Evolutionary conservation across 495 filamentous ascomycete genomes (phyloP), one percentile per base, ranked within the genome.

Genomic region (Cairneyella variabilis): DNA sequence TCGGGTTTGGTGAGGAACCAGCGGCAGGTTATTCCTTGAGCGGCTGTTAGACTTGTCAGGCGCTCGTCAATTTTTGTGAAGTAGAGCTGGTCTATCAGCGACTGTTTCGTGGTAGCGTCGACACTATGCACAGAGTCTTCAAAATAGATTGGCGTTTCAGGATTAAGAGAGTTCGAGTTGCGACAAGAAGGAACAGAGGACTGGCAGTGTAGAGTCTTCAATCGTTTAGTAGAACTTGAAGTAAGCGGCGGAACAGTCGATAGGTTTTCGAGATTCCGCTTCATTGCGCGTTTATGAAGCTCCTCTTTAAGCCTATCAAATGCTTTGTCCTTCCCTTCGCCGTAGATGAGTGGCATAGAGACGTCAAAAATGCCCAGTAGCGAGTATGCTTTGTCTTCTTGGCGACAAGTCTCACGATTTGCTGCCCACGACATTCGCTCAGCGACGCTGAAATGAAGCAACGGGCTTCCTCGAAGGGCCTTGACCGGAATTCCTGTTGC

Each of bases 61-160:
- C 64, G 64, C 53, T 64, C 60, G 39, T 69, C 66, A 22, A 69
- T 69, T 39, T 65, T 56, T 30, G 51, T 53, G 27, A 69, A 69
- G 56, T 65, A 64, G 39, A 63, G 59, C 14, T 51, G 44, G 12
- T 58, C 48, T 46, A 56, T 54, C 44, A 59, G 27, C 25, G 50
- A 59, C 53, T 53, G 48, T 48, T 51, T 46, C 17, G 49, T 53
- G 32, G 25, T 50, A 27, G 57, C 36, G 28, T 60, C 54, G 30
- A 51, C 56, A 38, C 42, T 40, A 46, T 56, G 26, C 37, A 53
- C 32, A 45, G 34, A 36, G 26, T 48, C 14, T 53, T 53, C 43
- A 60, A 30, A 43, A 34, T 39, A 32, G 17, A 44, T 26, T 10
- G 20, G 32, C 26, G 42, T 12, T 53, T 53, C 48, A 57, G 42